Conservation (phyloP, 495 filamentous ascomycete genomes). For the Penicillium cinerascens region DNA sequence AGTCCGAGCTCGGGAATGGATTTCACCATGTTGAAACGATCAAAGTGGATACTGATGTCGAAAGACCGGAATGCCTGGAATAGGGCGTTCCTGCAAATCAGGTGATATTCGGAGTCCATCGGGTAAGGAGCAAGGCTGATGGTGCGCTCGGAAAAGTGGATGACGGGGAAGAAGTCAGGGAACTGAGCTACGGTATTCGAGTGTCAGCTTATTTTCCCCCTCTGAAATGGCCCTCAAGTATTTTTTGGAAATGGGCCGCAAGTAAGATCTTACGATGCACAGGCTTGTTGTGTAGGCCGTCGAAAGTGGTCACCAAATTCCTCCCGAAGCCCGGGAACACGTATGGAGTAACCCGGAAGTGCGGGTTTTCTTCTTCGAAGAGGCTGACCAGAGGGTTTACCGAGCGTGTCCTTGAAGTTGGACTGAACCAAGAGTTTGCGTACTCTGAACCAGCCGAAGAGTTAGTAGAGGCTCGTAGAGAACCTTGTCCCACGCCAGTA, state of each 20-base stretch:
- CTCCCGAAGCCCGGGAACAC: neutral
- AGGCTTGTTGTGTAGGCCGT: neutral
- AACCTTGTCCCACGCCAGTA: neutral
- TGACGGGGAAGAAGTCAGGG: slow-evolving; percentile 40
- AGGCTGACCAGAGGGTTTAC: slow-evolving; percentile 9
- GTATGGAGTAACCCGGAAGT: neutral
- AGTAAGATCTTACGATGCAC: slow-evolving; percentile 16
- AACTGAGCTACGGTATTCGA: slow-evolving; percentile 7
- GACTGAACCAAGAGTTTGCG: neutral
- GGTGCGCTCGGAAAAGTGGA: slow-evolving; percentile 57
- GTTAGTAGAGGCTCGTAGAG: neutral
- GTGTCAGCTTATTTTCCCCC: neutral
- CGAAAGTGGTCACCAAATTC: neutral
- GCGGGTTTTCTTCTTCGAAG: slow-evolving; percentile 17
- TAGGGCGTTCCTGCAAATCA: slow-evolving; percentile 47
- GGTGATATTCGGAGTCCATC: slow-evolving; percentile 40
- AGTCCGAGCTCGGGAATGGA: slow-evolving; percentile 77
- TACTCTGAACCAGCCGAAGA: neutral
- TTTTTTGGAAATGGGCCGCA: neutral
- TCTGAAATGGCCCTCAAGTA: neutral
- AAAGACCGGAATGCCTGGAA: slow-evolving; percentile 38
- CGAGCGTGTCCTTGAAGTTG: neutral
- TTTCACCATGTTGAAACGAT: slow-evolving; percentile 73
- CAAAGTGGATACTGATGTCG: slow-evolving; percentile 39
- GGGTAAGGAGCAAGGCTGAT: slow-evolving; percentile 54